A percentile compares a stretch with the other conserved stretches of the same genome.
These are phyloP conservation scores for Coemansia sp. DNA, from an alignment of 192 early-diverging fungal species.

Conservation along the genomic window DNA sequence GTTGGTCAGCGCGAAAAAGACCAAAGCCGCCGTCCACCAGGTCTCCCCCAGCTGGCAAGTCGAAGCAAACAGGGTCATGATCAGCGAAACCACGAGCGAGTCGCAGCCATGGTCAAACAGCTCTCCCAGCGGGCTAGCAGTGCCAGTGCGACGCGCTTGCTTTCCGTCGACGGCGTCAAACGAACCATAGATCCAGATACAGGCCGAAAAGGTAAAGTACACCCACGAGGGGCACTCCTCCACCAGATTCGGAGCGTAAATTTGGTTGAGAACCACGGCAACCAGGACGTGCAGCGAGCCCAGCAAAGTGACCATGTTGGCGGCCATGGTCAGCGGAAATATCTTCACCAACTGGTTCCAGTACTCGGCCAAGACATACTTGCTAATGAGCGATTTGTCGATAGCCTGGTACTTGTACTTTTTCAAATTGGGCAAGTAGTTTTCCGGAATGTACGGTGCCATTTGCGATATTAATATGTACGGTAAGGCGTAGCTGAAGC, in stretches of 20 bases:
- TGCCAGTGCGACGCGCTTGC: slow-evolving; percentile 86
- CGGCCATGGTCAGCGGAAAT: slow-evolving; percentile 83
- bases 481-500: slow-evolving; percentile 1
- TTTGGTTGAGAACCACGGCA: slow-evolving; percentile 70
- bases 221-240: slow-evolving; percentile 77
- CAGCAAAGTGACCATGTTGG: slow-evolving; percentile 87
- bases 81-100: slow-evolving; percentile 65
- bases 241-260: slow-evolving; percentile 68
- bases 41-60: slow-evolving; percentile 66
- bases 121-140: slow-evolving; percentile 87
- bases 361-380: slow-evolving; percentile 77
- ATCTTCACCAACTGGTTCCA: slow-evolving; percentile 83
- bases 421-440: slow-evolving; percentile 67
- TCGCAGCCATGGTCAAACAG: slow-evolving; percentile 93
- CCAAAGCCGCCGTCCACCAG: slow-evolving; percentile 63
- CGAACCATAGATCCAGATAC: slow-evolving; percentile 85
- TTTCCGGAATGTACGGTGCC: slow-evolving; percentile 59
- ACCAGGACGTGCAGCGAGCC: slow-evolving; percentile 77
- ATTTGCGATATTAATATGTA: slow-evolving; percentile 9
- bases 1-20: slow-evolving; percentile 68
- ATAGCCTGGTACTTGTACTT: slow-evolving; percentile 85
- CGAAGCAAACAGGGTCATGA: slow-evolving; percentile 59
- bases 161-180: slow-evolving; percentile 95
- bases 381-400: slow-evolving; percentile 75
- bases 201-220: slow-evolving; percentile 71